Percentiles rank a stretch among this genome's conserved stretches.
Evolutionary conservation across 306 rosid genomes (phyloP).

Genomic region (Fragaria iinumae): DNA sequence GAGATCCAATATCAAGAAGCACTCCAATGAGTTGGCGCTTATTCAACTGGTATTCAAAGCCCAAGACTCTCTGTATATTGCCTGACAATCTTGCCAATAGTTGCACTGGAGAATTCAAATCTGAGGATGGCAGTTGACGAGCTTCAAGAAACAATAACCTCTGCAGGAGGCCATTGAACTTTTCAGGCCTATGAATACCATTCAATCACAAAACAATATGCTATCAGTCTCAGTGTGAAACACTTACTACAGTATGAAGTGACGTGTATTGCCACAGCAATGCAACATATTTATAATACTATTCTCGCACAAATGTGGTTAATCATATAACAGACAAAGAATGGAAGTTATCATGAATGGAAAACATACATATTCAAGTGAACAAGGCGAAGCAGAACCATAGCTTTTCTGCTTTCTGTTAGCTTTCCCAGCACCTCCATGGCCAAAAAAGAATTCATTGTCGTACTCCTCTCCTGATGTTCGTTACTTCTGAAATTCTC

Average conservation of each 20-base stretch:
- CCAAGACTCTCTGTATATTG: conserved; percentile 48
- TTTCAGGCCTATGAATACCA: conserved; percentile 58
- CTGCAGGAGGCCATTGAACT: conserved; percentile 63
- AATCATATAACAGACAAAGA: conserved; percentile 12
- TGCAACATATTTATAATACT: neutral
- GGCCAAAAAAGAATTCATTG: conserved; percentile 50
- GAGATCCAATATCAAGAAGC: conserved; percentile 46
- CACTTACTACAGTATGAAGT: neutral
- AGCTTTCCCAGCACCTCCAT: conserved; percentile 65
- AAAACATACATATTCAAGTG: conserved; percentile 60
- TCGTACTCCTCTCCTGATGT: conserved; percentile 44
- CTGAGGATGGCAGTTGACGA: conserved; percentile 45
- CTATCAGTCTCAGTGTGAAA: conserved; percentile 16
- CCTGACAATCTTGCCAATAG: conserved; percentile 46
- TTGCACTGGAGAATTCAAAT: conserved; percentile 41
- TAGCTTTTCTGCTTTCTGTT: conserved; percentile 59
- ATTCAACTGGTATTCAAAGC: conserved; percentile 40
- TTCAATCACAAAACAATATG: conserved; percentile 11
- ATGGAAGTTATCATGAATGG: conserved; percentile 9
- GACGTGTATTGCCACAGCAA: neutral
- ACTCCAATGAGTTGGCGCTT: conserved; percentile 47
- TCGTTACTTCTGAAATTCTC: conserved; percentile 31
- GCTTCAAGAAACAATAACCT: conserved; percentile 58
- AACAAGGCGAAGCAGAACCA: conserved; percentile 61
- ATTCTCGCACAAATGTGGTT: neutral